Percentiles rank a stretch among this genome's conserved stretches.
Conservation (phyloP, 352 stramenopile genomes). For the Phytophthora pluvialis region DNA sequence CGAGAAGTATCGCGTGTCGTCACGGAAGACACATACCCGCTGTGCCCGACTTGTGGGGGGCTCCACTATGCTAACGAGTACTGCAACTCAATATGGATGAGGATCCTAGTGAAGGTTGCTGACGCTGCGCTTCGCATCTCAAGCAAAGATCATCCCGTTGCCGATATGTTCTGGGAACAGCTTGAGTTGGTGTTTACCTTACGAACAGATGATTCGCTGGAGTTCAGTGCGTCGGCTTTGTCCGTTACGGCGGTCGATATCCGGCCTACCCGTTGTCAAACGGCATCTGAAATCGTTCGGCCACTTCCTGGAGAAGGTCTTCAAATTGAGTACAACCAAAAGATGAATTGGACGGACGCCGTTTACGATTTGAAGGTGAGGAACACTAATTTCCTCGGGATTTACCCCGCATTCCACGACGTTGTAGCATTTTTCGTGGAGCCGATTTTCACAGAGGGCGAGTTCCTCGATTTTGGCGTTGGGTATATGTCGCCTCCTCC, state of each 20-base stretch:
- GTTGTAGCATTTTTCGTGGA: conserved; percentile 67
- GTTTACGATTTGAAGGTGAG: conserved; percentile 70
- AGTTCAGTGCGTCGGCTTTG: conserved; percentile 65
- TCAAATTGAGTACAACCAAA: conserved; percentile 84
- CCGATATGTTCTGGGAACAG: conserved; percentile 84
- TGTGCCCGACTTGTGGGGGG: conserved; percentile 64
- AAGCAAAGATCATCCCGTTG: conserved; percentile 58
- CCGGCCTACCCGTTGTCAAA: conserved; percentile 52
- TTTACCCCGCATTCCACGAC: conserved; percentile 74
- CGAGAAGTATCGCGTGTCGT: conserved; percentile 78
- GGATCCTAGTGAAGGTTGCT: conserved; percentile 74
- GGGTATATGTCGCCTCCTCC: conserved; percentile 69
- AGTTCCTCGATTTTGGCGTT: conserved; percentile 66
- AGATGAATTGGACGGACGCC: conserved; percentile 77
- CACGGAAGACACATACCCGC: conserved; percentile 80
- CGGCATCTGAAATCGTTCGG: conserved; percentile 72
- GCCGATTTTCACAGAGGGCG: conserved; percentile 51
- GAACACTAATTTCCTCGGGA: conserved; percentile 82
- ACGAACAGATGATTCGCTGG: conserved; percentile 83
- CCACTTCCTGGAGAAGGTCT: conserved; percentile 72
- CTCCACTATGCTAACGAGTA: conserved; percentile 69
- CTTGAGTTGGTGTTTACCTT: conserved; percentile 80
- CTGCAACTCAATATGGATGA: conserved; percentile 84
- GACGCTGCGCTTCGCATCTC: conserved; percentile 81
- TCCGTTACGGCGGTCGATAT: conserved; percentile 73